Percentiles rank a stretch among this genome's conserved stretches.
phyloP scores from a whole-genome alignment of 257 asterid genomes.

The Henckelia pumila region DNA sequence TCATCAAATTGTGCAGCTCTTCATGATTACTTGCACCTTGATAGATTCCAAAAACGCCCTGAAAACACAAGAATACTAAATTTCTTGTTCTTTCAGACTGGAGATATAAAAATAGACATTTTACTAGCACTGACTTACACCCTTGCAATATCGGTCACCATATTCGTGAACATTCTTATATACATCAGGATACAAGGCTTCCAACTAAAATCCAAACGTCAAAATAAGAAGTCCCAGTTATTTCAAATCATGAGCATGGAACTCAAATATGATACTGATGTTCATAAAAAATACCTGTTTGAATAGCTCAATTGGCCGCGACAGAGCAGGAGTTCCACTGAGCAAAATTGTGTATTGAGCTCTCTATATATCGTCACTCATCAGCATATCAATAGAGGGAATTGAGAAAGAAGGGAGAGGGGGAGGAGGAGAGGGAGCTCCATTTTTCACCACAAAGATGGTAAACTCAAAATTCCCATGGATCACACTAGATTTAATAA shows the following conservation, averaged over 20 bases:
- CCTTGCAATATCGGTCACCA: conserved; percentile 97
- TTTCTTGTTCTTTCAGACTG: conserved; percentile 19
- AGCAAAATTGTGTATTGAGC: conserved; percentile 77
- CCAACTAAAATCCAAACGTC: conserved; percentile 57
- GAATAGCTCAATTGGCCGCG: conserved; percentile 87
- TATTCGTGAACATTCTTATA: conserved; percentile 83
- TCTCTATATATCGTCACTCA: conserved; percentile 52
- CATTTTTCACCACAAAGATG: conserved; percentile 10
- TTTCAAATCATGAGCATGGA: conserved; percentile 20
- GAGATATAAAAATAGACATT: conserved; percentile 14
- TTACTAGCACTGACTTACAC: conserved; percentile 60
- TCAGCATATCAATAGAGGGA: conserved; percentile 23
- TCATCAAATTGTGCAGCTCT: conserved; percentile 93
- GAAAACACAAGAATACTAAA: conserved; percentile 21
- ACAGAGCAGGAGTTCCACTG: conserved; percentile 97
- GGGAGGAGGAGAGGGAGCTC: background rate
- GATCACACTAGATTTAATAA: conserved; percentile 11
- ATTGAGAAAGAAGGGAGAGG: conserved; percentile 16
- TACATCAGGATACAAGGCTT: conserved; percentile 82
- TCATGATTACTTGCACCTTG: conserved; percentile 99
- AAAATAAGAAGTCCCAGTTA: conserved; percentile 18
- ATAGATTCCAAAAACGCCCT: conserved; percentile 86
- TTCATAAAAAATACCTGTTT: conserved; percentile 64
- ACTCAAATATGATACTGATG: conserved; percentile 7
- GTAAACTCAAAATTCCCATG: conserved; percentile 12